These are phyloP conservation scores for Nothophaeocryptopus gaeumannii DNA, from an alignment of 2,329 filamentous ascomycete species.

Conservation along the genomic window DNA sequence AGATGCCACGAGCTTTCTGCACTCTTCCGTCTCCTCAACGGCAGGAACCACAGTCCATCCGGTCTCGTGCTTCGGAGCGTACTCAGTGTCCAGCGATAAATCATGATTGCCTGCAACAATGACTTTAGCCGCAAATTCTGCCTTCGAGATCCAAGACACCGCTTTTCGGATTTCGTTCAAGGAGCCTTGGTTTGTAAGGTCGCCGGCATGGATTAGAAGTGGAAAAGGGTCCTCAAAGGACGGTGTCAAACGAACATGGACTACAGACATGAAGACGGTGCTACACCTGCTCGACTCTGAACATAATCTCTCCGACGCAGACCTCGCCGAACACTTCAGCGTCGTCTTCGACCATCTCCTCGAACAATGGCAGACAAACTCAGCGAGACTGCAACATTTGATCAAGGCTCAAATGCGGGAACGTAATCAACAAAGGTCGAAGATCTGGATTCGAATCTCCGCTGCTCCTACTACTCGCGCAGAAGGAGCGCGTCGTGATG, in stretches of 20 bases:
- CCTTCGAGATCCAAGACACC: constrained; percentile 64
- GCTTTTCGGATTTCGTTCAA: constrained; percentile 57
- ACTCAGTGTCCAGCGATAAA: constrained; percentile 59
- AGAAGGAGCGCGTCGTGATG: background rate
- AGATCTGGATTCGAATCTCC: background rate
- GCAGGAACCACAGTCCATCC: constrained; percentile 35
- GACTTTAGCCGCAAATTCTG: constrained; percentile 68
- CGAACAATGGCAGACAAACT: too few species aligned
- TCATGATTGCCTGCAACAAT: constrained; percentile 77
- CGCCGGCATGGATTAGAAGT: constrained; percentile 72
- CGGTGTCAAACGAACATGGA: too few species aligned
- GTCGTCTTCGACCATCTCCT: too few species aligned
- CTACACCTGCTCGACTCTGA: too few species aligned
- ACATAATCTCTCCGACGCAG: too few species aligned
- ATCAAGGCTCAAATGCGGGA: background rate
- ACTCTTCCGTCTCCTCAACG: constrained; percentile 46
- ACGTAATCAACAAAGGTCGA: background rate
- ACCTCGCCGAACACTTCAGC: too few species aligned
- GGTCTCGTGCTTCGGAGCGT: constrained; percentile 28
- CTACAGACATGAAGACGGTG: too few species aligned
- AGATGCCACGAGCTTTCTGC: constrained; percentile 51
- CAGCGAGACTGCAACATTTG: background rate
- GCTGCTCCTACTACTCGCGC: background rate
- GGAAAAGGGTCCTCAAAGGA: too few species aligned
- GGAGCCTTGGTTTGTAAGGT: constrained; percentile 71